These are phyloP conservation scores for Moesziomyces parantarcticus DNA, from an alignment of 1,284 basidiomycete species.

Conservation along the genomic window DNA sequence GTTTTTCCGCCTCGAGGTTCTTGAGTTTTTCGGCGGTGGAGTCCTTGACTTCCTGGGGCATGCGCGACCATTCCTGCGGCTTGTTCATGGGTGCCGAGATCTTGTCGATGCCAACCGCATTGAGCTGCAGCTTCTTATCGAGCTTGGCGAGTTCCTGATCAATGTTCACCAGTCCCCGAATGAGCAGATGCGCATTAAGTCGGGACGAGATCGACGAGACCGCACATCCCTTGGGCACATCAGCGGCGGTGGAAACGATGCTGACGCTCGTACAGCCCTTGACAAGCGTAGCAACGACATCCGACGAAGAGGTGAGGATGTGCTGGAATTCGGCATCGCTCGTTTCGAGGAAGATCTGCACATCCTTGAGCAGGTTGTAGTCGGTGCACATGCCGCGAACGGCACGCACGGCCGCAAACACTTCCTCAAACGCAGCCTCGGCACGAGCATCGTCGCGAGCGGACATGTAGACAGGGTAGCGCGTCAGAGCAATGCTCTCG, in stretches of 20 bases:
- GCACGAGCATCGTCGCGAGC: conserved; percentile 30
- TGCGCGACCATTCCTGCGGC: conserved; percentile 56
- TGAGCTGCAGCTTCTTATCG: conserved; percentile 64
- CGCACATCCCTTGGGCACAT: conserved; percentile 87
- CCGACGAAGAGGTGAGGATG: conserved; percentile 76
- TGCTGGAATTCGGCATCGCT: conserved; percentile 71
- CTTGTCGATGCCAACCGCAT: conserved; percentile 52
- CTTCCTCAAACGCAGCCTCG: conserved; percentile 77
- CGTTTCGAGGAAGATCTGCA: conserved; percentile 86
- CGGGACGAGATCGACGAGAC: conserved; percentile 72
- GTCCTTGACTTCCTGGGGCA: conserved; percentile 60
- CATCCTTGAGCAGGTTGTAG: conserved; percentile 89
- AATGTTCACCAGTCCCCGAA: conserved; percentile 62
- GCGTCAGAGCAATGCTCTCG: conserved; percentile 87
- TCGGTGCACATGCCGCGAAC: conserved; percentile 87
- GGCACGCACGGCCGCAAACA: conserved; percentile 82
- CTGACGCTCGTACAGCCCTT: conserved; percentile 85
- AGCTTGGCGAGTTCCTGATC: conserved; percentile 62
- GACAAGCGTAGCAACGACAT: conserved; percentile 83
- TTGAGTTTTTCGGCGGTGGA: conserved; percentile 53
- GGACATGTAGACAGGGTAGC: conserved; percentile 76
- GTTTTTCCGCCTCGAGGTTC: conserved; percentile 52
- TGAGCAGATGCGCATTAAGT: conserved; percentile 58
- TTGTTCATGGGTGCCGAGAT: conserved; percentile 53
- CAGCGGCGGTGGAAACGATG: conserved; percentile 73